These are phyloP conservation scores for Liquidambar formosana DNA, from an alignment of 164 flowering plant genomes.

Conservation along the genomic window DNA sequence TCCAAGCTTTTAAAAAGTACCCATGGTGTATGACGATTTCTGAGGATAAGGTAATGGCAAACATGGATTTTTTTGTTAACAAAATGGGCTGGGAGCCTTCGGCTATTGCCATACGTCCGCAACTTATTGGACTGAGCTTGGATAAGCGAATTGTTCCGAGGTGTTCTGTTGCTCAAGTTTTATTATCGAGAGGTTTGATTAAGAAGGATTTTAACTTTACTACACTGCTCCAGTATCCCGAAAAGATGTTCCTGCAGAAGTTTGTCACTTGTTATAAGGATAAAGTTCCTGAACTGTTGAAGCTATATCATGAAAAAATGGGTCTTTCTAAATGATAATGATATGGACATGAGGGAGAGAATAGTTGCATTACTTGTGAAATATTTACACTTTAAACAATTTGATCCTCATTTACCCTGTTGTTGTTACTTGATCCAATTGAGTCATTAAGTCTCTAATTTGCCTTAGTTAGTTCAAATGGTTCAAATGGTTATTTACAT, in stretches of 20 bases:
- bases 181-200: constrained; percentile 4
- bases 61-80: constrained; percentile 14
- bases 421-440: no score
- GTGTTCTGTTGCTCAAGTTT: neutral
- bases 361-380: no score
- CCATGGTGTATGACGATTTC: constrained; percentile 6
- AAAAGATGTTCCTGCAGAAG: neutral
- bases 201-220: neutral
- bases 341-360: no score
- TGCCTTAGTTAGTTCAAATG: no score
- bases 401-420: no score
- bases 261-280: no score
- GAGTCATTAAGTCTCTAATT: no score
- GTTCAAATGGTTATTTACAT: no score
- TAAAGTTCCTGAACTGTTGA: no score
- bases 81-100: constrained; percentile 4
- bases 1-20: constrained; percentile 3
- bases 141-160: constrained; percentile 12
- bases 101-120: neutral
- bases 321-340: no score
- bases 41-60: neutral
- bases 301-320: no score
- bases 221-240: neutral
- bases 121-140: neutral
- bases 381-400: no score